These are phyloP conservation scores for Dioscorea alata DNA, from an alignment of 106 monocot genomes.

Conservation along the genomic window DNA sequence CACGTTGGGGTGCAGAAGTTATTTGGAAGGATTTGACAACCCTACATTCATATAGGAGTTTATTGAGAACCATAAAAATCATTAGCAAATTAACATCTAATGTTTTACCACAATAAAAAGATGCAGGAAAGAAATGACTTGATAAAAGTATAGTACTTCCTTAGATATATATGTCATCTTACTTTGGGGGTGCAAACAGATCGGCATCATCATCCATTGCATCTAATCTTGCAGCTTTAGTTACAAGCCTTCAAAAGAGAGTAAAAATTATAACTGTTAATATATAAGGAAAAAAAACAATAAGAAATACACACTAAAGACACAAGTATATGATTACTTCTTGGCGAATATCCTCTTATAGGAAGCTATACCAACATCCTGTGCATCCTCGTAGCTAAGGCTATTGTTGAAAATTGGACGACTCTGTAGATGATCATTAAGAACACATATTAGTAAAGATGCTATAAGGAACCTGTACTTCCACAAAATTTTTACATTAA, in stretches of 20 bases:
- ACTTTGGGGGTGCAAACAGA: constrained; percentile 68
- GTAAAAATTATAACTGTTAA: not conserved
- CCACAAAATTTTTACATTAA: no score
- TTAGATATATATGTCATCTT: constrained; percentile 24
- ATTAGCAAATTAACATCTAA: no score
- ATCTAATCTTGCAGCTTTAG: constrained; percentile 49
- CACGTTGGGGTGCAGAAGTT: constrained; percentile 64
- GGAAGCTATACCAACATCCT: constrained; percentile 79
- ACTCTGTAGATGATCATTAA: constrained; percentile 42
- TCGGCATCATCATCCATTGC: constrained; percentile 86
- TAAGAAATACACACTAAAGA: not conserved
- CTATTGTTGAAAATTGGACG: constrained; percentile 98
- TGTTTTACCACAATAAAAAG: not conserved
- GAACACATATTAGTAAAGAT: no score
- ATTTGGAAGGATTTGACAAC: constrained; percentile 54
- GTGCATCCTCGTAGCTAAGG: constrained; percentile 91
- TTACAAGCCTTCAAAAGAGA: constrained; percentile 31
- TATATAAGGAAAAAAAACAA: not conserved
- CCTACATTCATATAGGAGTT: constrained; percentile 16
- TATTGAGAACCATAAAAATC: no score
- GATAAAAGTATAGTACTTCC: not conserved
- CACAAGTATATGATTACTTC: constrained; percentile 27
- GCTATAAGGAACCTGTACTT: no score
- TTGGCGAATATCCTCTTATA: constrained; percentile 49
- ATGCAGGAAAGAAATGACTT: no score